Base-by-base conservation (phyloP, 2,329 filamentous ascomycete species). In the Botryotinia narcissicola region DNA sequence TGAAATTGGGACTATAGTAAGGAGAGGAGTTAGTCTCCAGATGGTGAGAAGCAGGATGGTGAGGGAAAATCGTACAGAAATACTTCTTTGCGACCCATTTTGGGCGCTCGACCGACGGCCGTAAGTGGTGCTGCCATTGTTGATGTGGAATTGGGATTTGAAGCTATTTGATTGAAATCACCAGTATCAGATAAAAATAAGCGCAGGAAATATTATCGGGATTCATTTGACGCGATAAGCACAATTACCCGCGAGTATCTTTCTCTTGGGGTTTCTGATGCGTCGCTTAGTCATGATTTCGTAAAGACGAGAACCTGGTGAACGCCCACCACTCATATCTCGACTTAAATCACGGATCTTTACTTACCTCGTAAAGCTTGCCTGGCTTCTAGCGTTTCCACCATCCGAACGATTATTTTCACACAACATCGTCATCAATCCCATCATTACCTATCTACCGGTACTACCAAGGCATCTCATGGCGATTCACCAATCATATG, bases 1-100 rank as follows among this genome's bases (percentile, higher is more conserved):
- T 89, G 84, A 97, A 93, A 81, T 92, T 90, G 70, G 95, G 95
- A 74, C 95, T 97, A 80, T 22, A 25, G 35, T 10, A 16, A 40
- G 66, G 42, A 54, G 32, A 69, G 62, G n/a, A 59, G 44, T 75
- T 66, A 75, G 69, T 37, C 54, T 42, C 40, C 40, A 60, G 48
- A 42, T 37, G 29, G 20, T 61, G 35, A 67, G 46, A 29, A 35
- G n/a, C 25, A 46, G 29, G 48, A 60, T 62, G 14, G 42, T 20
- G 51, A 59, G 32, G 29, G 57, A 81, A 32, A 32, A 32, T 16
- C 86, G 76, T 80, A 90, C 88, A 90, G 81, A 75, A 84, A 90
- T 62, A 90, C 81, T 77, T 88, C 82, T 80, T 89, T 89, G 74
- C 81, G 80, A 46, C 88, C 88, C 71, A 88, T 80, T 76, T 80